These are phyloP conservation scores for Metarhizium brunneum DNA, from an alignment of 2,329 filamentous ascomycete species.

Conservation along the genomic window DNA sequence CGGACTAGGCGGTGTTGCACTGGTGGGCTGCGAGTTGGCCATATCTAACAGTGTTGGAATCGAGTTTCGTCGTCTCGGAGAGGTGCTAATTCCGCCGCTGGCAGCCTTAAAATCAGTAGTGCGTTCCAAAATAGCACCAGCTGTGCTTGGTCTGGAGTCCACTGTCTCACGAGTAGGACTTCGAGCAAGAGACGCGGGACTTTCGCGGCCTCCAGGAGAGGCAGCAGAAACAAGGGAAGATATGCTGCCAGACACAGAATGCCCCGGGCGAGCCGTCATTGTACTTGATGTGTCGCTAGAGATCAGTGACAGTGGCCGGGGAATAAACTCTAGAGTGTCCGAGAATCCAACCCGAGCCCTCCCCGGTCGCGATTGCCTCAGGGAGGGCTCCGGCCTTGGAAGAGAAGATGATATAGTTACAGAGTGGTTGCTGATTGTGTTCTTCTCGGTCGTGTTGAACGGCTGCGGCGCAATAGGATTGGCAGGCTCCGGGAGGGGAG, in stretches of 20 bases:
- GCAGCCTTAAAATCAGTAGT: constrained; percentile 13
- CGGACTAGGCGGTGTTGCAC: constrained; percentile 34
- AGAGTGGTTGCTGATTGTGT: constrained; percentile 2
- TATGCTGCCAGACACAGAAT: constrained; percentile 70
- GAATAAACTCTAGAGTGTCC: constrained; percentile 75
- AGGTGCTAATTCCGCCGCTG: constrained; percentile 13
- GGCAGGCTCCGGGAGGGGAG: constrained; percentile 6
- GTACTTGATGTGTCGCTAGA: constrained; percentile 80
- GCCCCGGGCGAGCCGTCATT: constrained; percentile 56
- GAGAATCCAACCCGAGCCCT: constrained; percentile 72
- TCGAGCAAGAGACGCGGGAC: constrained; percentile 25
- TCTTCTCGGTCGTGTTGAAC: not conserved
- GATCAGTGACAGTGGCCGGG: constrained; percentile 71
- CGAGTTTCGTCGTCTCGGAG: constrained; percentile 47
- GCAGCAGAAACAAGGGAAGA: constrained; percentile 64
- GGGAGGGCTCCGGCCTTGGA: constrained; percentile 7
- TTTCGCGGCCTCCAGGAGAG: constrained; percentile 31
- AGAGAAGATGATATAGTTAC: constrained; percentile 5
- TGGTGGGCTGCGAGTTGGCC: constrained; percentile 23
- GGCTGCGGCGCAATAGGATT: not conserved
- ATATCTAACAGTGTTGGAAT: constrained; percentile 44
- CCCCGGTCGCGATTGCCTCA: constrained; percentile 23
- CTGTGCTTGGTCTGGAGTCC: constrained; percentile 57
- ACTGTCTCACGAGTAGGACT: constrained; percentile 30
- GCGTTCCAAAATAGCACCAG: constrained; percentile 58